phyloP scores from a whole-genome alignment of 495 filamentous ascomycete species.

The Penicillium pancosmium region DNA sequence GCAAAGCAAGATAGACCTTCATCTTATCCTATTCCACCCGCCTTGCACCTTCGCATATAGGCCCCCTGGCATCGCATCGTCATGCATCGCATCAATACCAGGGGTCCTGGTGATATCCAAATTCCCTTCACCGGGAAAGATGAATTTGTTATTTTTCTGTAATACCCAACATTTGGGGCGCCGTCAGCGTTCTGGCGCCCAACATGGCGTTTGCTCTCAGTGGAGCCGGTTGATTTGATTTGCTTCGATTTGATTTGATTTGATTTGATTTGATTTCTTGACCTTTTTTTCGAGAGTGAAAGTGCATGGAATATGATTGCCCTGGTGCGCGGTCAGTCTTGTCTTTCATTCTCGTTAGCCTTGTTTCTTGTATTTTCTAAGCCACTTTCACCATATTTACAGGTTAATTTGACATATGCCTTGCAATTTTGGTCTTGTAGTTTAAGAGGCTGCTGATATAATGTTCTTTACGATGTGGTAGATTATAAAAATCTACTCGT shows the following conservation, averaged over 20 bases:
- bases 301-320: not conserved
- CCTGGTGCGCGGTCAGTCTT: not conserved
- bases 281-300: constrained; percentile 2
- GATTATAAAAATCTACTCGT: too few species aligned
- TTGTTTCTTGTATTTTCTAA: too few species aligned
- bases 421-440: too few species aligned
- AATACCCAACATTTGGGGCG: constrained; percentile 34
- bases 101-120: constrained; percentile 2
- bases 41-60: not conserved
- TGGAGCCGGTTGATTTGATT: constrained; percentile 20
- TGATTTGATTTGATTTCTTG: constrained; percentile 6
- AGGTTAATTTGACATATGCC: too few species aligned
- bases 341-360: too few species aligned
- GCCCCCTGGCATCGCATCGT: too few species aligned
- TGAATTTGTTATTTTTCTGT: constrained; percentile 28
- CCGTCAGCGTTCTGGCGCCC: constrained; percentile 19
- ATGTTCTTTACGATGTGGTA: too few species aligned
- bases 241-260: not conserved
- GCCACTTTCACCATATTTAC: too few species aligned
- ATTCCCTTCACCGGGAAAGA: constrained; percentile 21
- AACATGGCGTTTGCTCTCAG: constrained; percentile 31
- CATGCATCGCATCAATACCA: too few species aligned
- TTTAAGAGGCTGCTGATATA: too few species aligned
- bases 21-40: not conserved
- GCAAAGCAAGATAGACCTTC: not conserved